These are phyloP conservation scores for Stagonosporopsis cucurbitacearum DNA, from an alignment of 2,329 filamentous ascomycete species.

Conservation along the genomic window DNA sequence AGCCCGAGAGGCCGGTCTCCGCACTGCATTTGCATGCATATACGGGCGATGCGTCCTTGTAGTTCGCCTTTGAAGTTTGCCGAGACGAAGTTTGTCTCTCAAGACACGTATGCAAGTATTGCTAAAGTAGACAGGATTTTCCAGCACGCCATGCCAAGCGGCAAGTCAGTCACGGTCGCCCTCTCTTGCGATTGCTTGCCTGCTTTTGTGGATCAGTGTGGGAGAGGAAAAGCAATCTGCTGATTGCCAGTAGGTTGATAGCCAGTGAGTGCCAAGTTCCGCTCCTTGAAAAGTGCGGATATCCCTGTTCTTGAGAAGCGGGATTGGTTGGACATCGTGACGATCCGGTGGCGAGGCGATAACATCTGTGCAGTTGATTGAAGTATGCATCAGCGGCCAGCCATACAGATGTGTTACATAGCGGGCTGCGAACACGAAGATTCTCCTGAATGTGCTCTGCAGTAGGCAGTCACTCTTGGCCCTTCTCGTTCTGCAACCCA, in stretches of 20 bases:
- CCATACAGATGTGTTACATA: not conserved
- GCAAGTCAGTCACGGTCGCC: not conserved
- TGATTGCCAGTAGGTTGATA: not conserved
- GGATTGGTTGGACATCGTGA: not conserved
- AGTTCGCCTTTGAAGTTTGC: not conserved
- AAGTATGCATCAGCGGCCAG: no score
- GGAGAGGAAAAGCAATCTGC: not conserved
- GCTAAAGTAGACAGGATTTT: not conserved
- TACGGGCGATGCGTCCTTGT: not conserved
- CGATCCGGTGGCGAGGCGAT: not conserved
- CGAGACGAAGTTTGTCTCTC: not conserved
- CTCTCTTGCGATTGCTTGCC: not conserved
- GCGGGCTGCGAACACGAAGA: no score
- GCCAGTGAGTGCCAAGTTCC: not conserved
- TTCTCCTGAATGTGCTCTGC: not conserved
- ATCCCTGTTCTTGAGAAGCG: not conserved
- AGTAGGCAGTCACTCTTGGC: not conserved
- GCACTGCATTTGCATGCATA: conserved; percentile 3
- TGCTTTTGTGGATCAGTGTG: not conserved
- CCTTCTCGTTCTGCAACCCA: not conserved
- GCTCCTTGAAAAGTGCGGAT: not conserved
- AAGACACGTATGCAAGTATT: not conserved
- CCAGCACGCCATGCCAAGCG: no score
- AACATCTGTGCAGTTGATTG: not conserved
- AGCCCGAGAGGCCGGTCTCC: conserved; percentile 4